Conservation (phyloP, 805 yeast genomes). For the Cyberlindnera nakhonratchasimensis region DNA sequence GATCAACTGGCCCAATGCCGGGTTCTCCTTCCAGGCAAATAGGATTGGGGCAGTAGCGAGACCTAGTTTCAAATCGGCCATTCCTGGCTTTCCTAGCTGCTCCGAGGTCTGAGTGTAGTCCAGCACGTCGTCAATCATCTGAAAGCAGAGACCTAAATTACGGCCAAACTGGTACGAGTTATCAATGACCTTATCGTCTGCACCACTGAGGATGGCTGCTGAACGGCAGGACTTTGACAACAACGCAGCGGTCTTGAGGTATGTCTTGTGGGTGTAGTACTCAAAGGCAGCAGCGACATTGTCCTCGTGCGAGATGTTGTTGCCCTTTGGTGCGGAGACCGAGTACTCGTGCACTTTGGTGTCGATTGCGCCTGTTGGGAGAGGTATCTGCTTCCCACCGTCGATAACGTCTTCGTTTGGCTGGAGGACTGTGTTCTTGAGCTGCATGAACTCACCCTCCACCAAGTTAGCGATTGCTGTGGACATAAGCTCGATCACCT, state of each 20-base stretch:
- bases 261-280: slow-evolving; percentile 92
- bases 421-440: slow-evolving; percentile 82
- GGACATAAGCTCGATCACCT: slow-evolving; percentile 91
- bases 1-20: slow-evolving; percentile 80
- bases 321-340: slow-evolving; percentile 27
- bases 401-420: slow-evolving; percentile 46
- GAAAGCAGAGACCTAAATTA: slow-evolving; percentile 92
- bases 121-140: slow-evolving; percentile 91
- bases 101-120: slow-evolving; percentile 89
- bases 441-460: slow-evolving; percentile 98
- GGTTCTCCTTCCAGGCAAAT: slow-evolving; percentile 88
- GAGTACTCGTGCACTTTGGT: slow-evolving; percentile 39
- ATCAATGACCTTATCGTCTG: slow-evolving; percentile 70
- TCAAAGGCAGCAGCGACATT: slow-evolving; percentile 89
- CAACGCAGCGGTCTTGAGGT: slow-evolving; percentile 89
- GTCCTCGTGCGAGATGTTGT: slow-evolving; percentile 49
- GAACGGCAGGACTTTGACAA: slow-evolving; percentile 93
- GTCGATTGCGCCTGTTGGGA: slow-evolving; percentile 61
- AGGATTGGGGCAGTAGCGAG: slow-evolving; percentile 96
- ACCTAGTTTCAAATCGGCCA: slow-evolving; percentile 91
- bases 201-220: slow-evolving; percentile 89
- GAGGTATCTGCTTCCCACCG: slow-evolving; percentile 46
- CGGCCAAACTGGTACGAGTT: slow-evolving; percentile 88
- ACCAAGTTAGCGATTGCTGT: slow-evolving; percentile 95
- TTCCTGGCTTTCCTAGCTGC: slow-evolving; percentile 90